A percentile compares a stretch with the other conserved stretches of the same genome.
These are phyloP conservation scores for Paramecium pentaurelia DNA, from an alignment of 73 alveolate species.

Conservation along the genomic window DNA sequence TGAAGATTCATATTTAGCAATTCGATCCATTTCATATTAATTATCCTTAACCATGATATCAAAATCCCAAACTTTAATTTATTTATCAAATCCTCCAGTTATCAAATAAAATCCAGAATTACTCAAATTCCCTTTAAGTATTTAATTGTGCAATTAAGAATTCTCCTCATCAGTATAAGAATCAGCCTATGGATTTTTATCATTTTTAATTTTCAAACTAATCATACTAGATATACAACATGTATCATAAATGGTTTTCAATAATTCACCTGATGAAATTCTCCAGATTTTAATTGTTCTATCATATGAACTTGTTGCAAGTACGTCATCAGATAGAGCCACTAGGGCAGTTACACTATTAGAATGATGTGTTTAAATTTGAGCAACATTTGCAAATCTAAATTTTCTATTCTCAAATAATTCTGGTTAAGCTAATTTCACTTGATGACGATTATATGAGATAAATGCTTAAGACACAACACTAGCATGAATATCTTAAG, in stretches of 20 bases:
- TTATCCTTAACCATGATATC: not conserved
- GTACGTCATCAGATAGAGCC: conserved; percentile 36
- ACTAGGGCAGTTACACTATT: conserved; percentile 52
- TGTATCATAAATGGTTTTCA: conserved; percentile 35
- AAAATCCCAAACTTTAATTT: conserved; percentile 54
- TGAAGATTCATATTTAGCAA: not conserved
- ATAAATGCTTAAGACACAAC: conserved; percentile 16
- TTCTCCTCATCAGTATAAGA: conserved; percentile 36
- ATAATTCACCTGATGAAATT: not conserved
- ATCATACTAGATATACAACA: conserved; percentile 32
- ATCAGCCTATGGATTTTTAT: conserved; percentile 32
- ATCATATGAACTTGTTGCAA: conserved; percentile 55
- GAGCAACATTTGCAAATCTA: conserved; percentile 34
- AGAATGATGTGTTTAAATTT: not conserved
- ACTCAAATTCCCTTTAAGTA: not conserved
- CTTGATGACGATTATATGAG: conserved; percentile 9
- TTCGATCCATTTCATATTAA: conserved; percentile 23
- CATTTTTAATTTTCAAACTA: conserved; percentile 35
- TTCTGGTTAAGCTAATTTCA: not conserved
- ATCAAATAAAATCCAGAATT: conserved; percentile 30
- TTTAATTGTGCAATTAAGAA: not conserved
- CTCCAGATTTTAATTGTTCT: conserved; percentile 42
- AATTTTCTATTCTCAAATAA: conserved; percentile 44
- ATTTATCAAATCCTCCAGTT: conserved; percentile 47
- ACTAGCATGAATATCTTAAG: not conserved